Percentiles rank a stretch among this genome's conserved stretches.
Evolutionary conservation across 768 basidiomycete genomes (phyloP).

Genomic region (Pleurotus platypus): DNA sequence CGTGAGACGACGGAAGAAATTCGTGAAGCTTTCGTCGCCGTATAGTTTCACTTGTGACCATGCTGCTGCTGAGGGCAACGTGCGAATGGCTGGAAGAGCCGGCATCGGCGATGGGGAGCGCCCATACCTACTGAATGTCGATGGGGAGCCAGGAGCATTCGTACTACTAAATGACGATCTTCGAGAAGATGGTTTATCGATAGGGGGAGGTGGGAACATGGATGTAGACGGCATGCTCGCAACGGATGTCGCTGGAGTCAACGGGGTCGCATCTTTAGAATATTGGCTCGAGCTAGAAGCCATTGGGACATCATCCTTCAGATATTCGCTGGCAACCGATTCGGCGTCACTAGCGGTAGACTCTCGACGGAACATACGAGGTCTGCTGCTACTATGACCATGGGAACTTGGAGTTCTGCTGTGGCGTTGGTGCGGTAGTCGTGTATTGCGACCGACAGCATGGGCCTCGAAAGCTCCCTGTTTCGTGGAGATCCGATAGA

Average conservation of each 20-base stretch:
- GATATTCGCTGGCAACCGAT: slow-evolving; percentile 48
- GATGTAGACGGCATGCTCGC: slow-evolving; percentile 59
- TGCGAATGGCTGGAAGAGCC: slow-evolving; percentile 89
- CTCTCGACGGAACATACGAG: slow-evolving; percentile 61
- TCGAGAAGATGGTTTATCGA: slow-evolving; percentile 54
- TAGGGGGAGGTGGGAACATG: slow-evolving; percentile 66
- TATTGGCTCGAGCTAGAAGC: slow-evolving; percentile 15
- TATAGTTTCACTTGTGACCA: slow-evolving; percentile 81
- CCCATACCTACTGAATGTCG: slow-evolving; percentile 60
- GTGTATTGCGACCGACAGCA: slow-evolving; percentile 84
- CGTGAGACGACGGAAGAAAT: slow-evolving; percentile 91
- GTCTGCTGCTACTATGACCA: slow-evolving; percentile 39
- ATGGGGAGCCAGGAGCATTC: slow-evolving; percentile 75
- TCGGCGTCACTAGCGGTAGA: slow-evolving; percentile 79
- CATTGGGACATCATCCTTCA: slow-evolving; percentile 41
- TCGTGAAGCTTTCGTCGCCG: slow-evolving; percentile 92
- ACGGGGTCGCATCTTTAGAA: slow-evolving; percentile 33
- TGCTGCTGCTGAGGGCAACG: slow-evolving; percentile 47
- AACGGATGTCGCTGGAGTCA: slow-evolving; percentile 68
- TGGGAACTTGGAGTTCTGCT: slow-evolving; percentile 66
- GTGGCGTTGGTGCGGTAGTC: slow-evolving; percentile 62
- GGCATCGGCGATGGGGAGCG: slow-evolving; percentile 90
- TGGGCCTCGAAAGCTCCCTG: slow-evolving; percentile 86
- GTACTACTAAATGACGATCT: slow-evolving; percentile 78
- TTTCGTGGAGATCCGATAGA: slow-evolving; percentile 80